Evolutionary conservation across 306 rosid genomes (phyloP).

Genomic region (Potentilla sterilis): DNA sequence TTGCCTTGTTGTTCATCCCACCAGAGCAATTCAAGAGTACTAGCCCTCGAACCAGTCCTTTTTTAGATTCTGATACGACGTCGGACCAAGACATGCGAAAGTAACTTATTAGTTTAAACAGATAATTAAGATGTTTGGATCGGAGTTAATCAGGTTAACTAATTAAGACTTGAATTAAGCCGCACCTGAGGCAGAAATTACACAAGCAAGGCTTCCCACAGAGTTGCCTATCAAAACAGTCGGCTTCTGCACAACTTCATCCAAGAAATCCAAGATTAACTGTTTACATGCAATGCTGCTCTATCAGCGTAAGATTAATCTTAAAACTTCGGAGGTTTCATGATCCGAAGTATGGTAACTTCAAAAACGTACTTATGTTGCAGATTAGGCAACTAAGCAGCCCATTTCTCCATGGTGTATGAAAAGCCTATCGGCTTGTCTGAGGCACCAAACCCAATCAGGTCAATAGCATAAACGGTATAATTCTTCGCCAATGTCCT

Average conservation of each 20-base stretch:
- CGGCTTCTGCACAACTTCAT: slow-evolving; percentile 67
- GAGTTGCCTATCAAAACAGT: slow-evolving; percentile 89
- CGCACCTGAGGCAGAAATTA: slow-evolving; percentile 86
- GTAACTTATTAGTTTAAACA: not conserved
- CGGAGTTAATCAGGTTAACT: not conserved
- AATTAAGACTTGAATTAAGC: not conserved
- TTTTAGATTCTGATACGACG: slow-evolving; percentile 46
- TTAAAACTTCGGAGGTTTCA: not conserved
- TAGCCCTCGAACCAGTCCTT: slow-evolving; percentile 60
- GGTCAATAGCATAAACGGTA: slow-evolving; percentile 89
- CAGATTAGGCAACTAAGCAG: not conserved
- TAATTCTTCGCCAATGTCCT: slow-evolving; percentile 48
- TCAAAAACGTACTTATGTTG: not conserved
- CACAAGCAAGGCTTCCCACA: slow-evolving; percentile 94
- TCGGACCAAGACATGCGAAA: slow-evolving; percentile 31
- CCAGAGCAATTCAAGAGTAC: slow-evolving; percentile 87
- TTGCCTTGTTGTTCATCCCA: slow-evolving; percentile 95
- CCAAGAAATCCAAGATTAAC: slow-evolving; percentile 85
- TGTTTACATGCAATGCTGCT: slow-evolving; percentile 25
- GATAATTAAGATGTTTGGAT: not conserved
- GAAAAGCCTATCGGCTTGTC: slow-evolving; percentile 76
- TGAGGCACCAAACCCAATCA: slow-evolving; percentile 92
- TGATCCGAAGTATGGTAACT: not conserved
- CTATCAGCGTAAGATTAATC: not conserved
- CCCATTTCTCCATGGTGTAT: slow-evolving; percentile 93